phyloP scores from a whole-genome alignment of 345 rosid species.

The Bruguiera parviflora region DNA sequence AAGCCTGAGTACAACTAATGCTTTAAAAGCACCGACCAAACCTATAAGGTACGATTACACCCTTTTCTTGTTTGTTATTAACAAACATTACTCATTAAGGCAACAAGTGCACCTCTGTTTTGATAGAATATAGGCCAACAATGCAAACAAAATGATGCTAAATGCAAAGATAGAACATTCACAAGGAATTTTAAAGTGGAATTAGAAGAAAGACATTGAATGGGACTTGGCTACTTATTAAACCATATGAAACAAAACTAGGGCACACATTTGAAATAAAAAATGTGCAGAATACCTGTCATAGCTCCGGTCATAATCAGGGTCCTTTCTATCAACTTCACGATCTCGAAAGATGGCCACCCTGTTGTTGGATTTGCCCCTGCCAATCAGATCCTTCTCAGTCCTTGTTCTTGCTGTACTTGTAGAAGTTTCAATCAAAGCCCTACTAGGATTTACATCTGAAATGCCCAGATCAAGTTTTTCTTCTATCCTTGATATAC shows the following conservation, averaged over 20 bases:
- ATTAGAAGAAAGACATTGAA: neutral
- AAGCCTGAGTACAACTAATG: too few relatives aligned
- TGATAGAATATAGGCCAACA: too few relatives aligned
- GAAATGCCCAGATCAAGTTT: conserved; percentile 38
- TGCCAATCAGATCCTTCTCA: conserved; percentile 59
- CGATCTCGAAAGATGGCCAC: conserved; percentile 85
- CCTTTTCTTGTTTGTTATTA: too few relatives aligned
- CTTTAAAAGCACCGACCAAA: too few relatives aligned
- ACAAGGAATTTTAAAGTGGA: too few relatives aligned
- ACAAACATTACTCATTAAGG: too few relatives aligned
- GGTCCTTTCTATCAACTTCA: conserved; percentile 68
- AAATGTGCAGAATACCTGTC: conserved; percentile 43
- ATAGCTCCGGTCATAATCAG: conserved; percentile 78
- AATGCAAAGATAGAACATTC: too few relatives aligned
- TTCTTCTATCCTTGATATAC: conserved; percentile 43
- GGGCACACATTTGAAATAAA: neutral
- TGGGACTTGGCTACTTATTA: neutral
- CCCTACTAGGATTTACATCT: conserved; percentile 42
- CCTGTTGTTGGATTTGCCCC: conserved; percentile 47
- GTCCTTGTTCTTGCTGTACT: conserved; percentile 55
- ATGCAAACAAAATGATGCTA: too few relatives aligned
- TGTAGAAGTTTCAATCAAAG: conserved; percentile 46
- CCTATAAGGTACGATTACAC: too few relatives aligned
- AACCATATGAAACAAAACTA: neutral
- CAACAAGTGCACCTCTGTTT: too few relatives aligned